Conservation (phyloP, 495 filamentous ascomycete species). For the Lepidopterella palustris region DNA sequence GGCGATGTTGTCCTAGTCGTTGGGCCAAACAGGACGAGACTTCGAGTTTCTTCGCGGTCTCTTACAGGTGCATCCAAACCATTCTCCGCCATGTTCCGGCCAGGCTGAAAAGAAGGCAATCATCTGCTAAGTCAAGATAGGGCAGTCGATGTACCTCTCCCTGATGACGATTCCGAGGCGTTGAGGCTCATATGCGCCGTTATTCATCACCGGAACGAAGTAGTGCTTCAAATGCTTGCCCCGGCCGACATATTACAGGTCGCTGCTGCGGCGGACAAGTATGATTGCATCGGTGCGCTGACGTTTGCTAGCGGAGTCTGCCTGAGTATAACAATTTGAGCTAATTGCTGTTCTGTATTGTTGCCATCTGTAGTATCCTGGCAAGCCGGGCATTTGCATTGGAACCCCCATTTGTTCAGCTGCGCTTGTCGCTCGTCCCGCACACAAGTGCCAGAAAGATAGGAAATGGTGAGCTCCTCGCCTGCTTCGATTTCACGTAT, state of each 20-base stretch:
- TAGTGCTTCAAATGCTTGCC: not conserved
- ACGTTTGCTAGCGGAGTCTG: not conserved
- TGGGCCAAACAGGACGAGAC: not conserved
- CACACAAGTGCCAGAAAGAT: no score
- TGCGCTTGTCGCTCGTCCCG: no score
- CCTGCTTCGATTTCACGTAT: no score
- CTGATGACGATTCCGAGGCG: constrained; percentile 11
- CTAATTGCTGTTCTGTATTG: no score
- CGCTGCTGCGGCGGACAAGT: constrained; percentile 15
- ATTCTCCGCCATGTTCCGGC: constrained; percentile 4
- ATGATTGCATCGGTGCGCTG: constrained; percentile 8
- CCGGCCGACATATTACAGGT: constrained; percentile 3
- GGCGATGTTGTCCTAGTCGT: constrained; percentile 6
- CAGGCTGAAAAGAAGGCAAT: constrained; percentile 5
- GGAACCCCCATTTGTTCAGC: no score
- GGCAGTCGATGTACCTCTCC: constrained; percentile 5
- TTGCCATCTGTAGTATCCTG: no score
- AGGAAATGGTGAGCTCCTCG: no score
- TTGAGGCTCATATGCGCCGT: constrained; percentile 13
- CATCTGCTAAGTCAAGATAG: not conserved
- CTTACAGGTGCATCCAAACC: constrained; percentile 3
- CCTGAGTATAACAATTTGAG: no score
- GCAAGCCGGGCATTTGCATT: no score
- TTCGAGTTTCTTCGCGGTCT: not conserved
- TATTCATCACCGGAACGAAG: constrained; percentile 5